Conservation (phyloP, 2,329 filamentous ascomycete genomes). For the Onygenales sp. region DNA sequence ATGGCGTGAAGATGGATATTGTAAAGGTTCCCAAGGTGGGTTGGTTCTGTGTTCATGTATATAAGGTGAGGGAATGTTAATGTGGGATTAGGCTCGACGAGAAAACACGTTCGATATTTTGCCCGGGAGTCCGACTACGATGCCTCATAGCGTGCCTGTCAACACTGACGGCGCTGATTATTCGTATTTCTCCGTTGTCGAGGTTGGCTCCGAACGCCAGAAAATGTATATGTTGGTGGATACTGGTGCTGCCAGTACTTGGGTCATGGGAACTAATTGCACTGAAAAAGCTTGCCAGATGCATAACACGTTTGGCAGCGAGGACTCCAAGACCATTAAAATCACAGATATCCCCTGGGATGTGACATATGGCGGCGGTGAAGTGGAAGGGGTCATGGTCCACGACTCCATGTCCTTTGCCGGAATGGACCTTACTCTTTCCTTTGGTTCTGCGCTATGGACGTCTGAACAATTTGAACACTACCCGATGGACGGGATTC, state of each 20-base stretch:
- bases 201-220: conserved; percentile 41
- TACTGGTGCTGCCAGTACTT: conserved; percentile 57
- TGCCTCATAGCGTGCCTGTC: conserved; percentile 40
- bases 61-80: background rate
- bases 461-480: conserved; percentile 65
- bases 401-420: conserved; percentile 59
- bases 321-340: conserved; percentile 56
- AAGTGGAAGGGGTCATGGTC: conserved; percentile 57
- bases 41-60: background rate
- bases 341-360: conserved; percentile 47
- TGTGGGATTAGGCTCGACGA: conserved; percentile 27
- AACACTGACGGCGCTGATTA: conserved; percentile 46
- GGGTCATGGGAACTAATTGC: conserved; percentile 71
- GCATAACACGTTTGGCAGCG: conserved; percentile 60
- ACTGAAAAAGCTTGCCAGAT: conserved; percentile 53
- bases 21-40: conserved; percentile 23
- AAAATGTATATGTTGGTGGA: conserved; percentile 47
- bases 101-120: conserved; percentile 41
- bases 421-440: conserved; percentile 46
- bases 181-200: conserved; percentile 44
- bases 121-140: conserved; percentile 28
- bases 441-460: conserved; percentile 62
- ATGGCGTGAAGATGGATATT: conserved; percentile 26
- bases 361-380: conserved; percentile 69
- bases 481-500: conserved; percentile 81